Conservation (phyloP, 805 yeast genomes). For the Cyberlindnera galapagoensis region DNA sequence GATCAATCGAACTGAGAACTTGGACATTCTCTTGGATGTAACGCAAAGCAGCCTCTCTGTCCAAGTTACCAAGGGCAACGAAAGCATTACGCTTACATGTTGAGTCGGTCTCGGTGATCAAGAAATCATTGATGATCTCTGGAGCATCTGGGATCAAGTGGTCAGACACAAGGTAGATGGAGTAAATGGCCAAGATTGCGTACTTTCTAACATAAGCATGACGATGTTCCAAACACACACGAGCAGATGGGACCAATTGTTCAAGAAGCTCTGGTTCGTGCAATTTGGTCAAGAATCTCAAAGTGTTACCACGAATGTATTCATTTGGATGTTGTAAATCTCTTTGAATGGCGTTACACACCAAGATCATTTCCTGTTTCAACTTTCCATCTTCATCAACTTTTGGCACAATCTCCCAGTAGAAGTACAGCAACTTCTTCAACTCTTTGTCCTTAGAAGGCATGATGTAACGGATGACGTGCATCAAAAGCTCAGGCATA, state of each 20-base stretch:
- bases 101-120: conserved; percentile 81
- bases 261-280: conserved; percentile 92
- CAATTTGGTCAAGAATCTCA: conserved; percentile 84
- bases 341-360: conserved; percentile 95
- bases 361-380: conserved; percentile 97
- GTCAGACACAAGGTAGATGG: conserved; percentile 76
- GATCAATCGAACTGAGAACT: conserved; percentile 61
- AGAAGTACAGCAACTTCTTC: conserved; percentile 86
- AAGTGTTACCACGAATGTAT: conserved; percentile 90
- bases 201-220: conserved; percentile 97
- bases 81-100: conserved; percentile 96
- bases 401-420: conserved; percentile 98
- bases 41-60: conserved; percentile 77
- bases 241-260: conserved; percentile 88
- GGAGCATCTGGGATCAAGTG: conserved; percentile 95
- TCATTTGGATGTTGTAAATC: conserved; percentile 98
- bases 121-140: conserved; percentile 65
- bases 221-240: conserved; percentile 89
- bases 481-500: conserved; percentile 91
- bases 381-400: conserved; percentile 81
- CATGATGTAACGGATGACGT: conserved; percentile 94
- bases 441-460: conserved; percentile 88
- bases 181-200: conserved; percentile 85
- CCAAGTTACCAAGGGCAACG: conserved; percentile 73
- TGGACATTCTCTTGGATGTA: conserved; percentile 69